Base-by-base conservation (phyloP, 2,329 filamentous ascomycete species). In the Microdochium bolleyi region DNA sequence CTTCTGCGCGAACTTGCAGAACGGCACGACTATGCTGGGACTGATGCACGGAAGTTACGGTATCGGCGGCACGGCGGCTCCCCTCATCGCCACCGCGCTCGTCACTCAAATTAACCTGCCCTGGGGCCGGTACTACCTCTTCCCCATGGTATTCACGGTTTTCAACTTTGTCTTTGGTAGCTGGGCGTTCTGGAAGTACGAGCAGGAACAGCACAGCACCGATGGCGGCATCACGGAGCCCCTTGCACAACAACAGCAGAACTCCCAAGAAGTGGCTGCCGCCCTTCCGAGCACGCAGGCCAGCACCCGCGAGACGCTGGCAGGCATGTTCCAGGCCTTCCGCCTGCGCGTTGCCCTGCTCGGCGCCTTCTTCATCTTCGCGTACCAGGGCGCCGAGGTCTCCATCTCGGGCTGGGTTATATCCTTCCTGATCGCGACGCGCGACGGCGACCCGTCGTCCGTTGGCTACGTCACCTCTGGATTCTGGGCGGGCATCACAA, bases 331-430 rank as follows among this genome's bases (percentile, higher is more conserved):
- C 49, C 57, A 77, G 61, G 71, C 73, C 55, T 65, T 79, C 64
- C 69, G 73, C 68, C 61, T 75, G 71, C 65, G 80, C 30, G 76
- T 84, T 3, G 88, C 91, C 0, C 68, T 94, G 1, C 75, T 94
- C 0, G 88, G 88, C 2, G 85, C 89, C 0, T 67, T 89, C 10
- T 94, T 94, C 73, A 88, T 94, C 66, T 94, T 95, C 66, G 82
- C 84, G 24, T 95, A 95, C 67, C 88, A 94, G 68, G 89, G 89
- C 32, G 86, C 87, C 34, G 89, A 95, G 68, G 89, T 95, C 16
- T 85, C 84, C 14, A 88, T 92, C 57, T 89, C 86, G 0, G 89
- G 89, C 51, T 95, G 89, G 90, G 85, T 92, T 49, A 90, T 92
- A 56, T 90, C 87, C 2, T 95, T 92, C 71, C 73, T 95, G 38